phyloP scores from a whole-genome alignment of 2,329 filamentous ascomycete genomes.

The Microdochium nivale region DNA sequence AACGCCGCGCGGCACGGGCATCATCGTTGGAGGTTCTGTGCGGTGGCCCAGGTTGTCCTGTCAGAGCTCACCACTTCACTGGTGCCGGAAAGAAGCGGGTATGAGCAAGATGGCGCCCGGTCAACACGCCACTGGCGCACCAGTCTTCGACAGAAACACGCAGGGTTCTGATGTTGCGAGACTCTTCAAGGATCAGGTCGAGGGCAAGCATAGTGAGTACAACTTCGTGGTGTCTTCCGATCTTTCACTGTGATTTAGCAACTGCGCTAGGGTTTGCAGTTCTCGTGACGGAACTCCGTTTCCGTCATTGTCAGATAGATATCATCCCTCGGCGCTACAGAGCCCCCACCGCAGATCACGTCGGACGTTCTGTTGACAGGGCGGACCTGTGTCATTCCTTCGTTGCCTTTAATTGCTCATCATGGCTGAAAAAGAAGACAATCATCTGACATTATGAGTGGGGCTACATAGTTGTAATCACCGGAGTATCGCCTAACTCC shows the following conservation, averaged over 20 bases:
- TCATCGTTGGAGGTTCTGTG: no score
- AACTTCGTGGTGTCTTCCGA: neutral
- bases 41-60: no score
- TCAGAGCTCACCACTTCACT: neutral
- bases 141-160: neutral
- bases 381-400: neutral
- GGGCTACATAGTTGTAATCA: slow-evolving; percentile 24
- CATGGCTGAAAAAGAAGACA: slow-evolving; percentile 10
- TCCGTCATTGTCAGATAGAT: neutral
- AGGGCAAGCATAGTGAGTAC: neutral
- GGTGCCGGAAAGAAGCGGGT: neutral
- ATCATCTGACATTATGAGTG: slow-evolving; percentile 1
- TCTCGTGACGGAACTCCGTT: neutral
- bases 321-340: no score
- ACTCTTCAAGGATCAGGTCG: neutral
- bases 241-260: neutral
- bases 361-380: slow-evolving; percentile 2
- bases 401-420: slow-evolving; percentile 6
- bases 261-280: neutral
- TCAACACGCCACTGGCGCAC: neutral
- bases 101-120: neutral
- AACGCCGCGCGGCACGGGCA: no score
- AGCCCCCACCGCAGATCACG: neutral
- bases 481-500: slow-evolving; percentile 25
- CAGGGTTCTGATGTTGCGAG: neutral